Conservation (phyloP, 495 filamentous ascomycete genomes). For the Copromyces sp. region DNA sequence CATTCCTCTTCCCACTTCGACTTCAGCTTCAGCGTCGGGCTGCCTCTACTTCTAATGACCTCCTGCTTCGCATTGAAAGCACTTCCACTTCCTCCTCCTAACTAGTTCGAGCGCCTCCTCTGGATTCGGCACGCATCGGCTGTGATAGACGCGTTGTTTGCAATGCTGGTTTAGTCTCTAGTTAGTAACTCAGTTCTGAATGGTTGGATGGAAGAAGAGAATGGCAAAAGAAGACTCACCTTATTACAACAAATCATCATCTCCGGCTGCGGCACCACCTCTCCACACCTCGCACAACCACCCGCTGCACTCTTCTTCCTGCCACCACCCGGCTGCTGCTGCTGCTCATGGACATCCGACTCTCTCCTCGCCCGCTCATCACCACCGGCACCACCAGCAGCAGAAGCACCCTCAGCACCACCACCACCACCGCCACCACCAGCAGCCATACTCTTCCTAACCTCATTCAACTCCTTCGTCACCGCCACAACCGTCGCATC, state of each 20-base stretch:
- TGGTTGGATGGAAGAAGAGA: not conserved
- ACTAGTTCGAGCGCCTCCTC: constrained; percentile 2
- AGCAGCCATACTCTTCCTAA: constrained; percentile 8
- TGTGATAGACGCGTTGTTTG: constrained; percentile 19
- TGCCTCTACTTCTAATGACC: not conserved
- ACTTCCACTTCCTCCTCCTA: constrained; percentile 11
- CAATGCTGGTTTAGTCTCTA: constrained; percentile 22
- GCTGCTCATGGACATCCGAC: constrained; percentile 7
- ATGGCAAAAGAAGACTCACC: constrained; percentile 20
- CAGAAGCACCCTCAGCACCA: not conserved
- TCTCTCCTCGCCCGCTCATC: not conserved
- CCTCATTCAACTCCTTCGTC: constrained; percentile 27
- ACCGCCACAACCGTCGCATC: constrained; percentile 26
- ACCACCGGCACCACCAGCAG: not conserved
- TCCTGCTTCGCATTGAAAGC: constrained; percentile 5
- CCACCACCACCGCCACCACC: not conserved
- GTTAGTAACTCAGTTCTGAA: constrained; percentile 7
- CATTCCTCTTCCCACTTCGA: not conserved
- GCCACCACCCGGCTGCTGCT: constrained; percentile 13
- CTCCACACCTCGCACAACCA: constrained; percentile 30
- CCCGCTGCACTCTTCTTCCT: constrained; percentile 22
- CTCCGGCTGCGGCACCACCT: constrained; percentile 26
- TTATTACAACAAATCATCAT: constrained; percentile 34
- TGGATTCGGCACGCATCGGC: constrained; percentile 11
- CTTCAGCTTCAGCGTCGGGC: not conserved